Base-by-base conservation (phyloP, 2,329 filamentous ascomycete species). In the Trichoderma breve region DNA sequence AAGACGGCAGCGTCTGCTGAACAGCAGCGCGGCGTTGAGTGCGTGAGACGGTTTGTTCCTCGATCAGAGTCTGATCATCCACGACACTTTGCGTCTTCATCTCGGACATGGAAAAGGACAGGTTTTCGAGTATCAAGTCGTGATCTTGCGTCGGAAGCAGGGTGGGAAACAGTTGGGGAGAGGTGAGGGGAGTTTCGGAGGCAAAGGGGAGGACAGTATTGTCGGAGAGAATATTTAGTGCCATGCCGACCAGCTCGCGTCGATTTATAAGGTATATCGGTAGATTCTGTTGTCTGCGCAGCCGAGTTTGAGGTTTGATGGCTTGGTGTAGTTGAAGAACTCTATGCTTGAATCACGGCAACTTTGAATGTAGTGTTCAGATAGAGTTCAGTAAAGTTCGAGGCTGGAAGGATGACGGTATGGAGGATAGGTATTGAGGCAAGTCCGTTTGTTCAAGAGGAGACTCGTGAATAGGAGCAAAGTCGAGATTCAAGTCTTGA, bases 231-330 rank as follows among this genome's bases (percentile, higher is more conserved):
- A 51, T 61, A 12, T 61, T 32, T 21, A 61, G n/a, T 53, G 57
- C 66, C 66, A 69, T 69, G 66, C 66, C 66, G 66, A 34, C 24
- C 62, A 51, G 28, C 26, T 53, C 58, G 32, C 21, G 58, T 62
- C 47, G 28, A n/a, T 34, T n/a, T 24, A n/a, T 63, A 4, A n/a
- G 36, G 5, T n/a, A 8, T 9, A n/a, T 32, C 58, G 39, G 34
- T 61, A 3, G 4, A 30, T 30, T 24, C 26, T 4, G n/a, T 69
- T 26, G n/a, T 51, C 47, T 43, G 12, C 55, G 43, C 28, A 21
- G 18, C 53, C 28, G 15, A 12, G 9, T n/a, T 4, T 21, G 18
- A 9, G 28, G 57, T n/a, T 34, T 60, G 18, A 12, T n/a, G 7
- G 28, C 28, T 34, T 34, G 28, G 21, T 32, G 12, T 18, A 36